These are phyloP conservation scores for Ustilago xerochloae DNA, from an alignment of 1,284 basidiomycete species.

Conservation along the genomic window DNA sequence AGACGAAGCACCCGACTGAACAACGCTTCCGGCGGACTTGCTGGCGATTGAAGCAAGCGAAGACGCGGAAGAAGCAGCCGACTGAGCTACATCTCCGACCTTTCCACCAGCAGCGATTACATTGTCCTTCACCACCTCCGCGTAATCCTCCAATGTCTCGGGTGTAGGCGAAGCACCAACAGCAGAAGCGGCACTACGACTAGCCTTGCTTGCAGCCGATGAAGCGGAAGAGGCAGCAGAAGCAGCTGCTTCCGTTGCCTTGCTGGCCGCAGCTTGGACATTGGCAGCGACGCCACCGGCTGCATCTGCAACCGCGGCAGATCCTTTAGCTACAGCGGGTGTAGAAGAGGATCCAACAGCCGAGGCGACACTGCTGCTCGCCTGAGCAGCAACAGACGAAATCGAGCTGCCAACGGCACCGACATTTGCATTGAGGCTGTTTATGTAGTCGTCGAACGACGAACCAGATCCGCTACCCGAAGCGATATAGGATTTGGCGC, in stretches of 20 bases:
- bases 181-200: slow-evolving; percentile 31
- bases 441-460: slow-evolving; percentile 37
- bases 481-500: slow-evolving; percentile 35
- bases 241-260: slow-evolving; percentile 12
- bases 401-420: slow-evolving; percentile 17
- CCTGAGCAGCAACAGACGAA: slow-evolving; percentile 20
- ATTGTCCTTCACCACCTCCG: neutral
- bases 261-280: slow-evolving; percentile 10
- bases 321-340: slow-evolving; percentile 10
- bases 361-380: slow-evolving; percentile 27
- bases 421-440: slow-evolving; percentile 17
- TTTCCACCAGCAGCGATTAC: neutral
- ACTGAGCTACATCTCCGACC: neutral
- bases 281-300: slow-evolving; percentile 18
- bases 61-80: slow-evolving; percentile 2
- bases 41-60: neutral
- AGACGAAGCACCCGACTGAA: neutral
- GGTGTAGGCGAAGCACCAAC: slow-evolving; percentile 31
- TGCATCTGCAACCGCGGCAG: slow-evolving; percentile 9
- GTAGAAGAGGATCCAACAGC: slow-evolving; percentile 20
- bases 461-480: slow-evolving; percentile 27
- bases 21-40: neutral
- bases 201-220: slow-evolving; percentile 13
- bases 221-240: slow-evolving; percentile 24
- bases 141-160: slow-evolving; percentile 21